Percentiles rank a stretch among this genome's conserved stretches.
These are phyloP conservation scores for Leptomonas pyrrhocoris DNA, from an alignment of 208 protist species.

Conservation along the genomic window DNA sequence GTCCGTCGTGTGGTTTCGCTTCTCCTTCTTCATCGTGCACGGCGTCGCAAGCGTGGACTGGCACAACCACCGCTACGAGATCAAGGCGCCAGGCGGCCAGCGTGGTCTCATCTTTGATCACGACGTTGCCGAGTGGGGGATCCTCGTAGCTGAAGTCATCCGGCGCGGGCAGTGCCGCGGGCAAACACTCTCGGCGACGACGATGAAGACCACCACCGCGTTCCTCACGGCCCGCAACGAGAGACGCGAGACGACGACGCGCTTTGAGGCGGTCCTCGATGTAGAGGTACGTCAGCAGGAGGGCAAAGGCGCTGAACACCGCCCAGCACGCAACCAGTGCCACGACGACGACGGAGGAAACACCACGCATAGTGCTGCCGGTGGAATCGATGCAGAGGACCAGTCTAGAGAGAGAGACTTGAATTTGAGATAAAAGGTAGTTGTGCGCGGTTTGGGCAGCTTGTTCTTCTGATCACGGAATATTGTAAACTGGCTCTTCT, in stretches of 20 bases:
- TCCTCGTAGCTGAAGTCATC: background rate
- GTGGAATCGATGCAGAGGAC: background rate
- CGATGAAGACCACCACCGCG: too few species aligned
- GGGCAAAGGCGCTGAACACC: background rate
- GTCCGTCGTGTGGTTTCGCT: background rate
- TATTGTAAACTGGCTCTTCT: too few species aligned
- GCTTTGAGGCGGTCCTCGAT: background rate
- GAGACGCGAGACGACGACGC: background rate
- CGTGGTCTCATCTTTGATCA: background rate
- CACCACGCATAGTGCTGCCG: too few species aligned
- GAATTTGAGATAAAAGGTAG: too few species aligned
- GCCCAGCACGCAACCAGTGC: background rate
- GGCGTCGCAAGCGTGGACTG: background rate
- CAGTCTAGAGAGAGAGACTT: background rate
- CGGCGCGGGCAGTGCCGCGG: background rate
- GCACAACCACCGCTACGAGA: background rate
- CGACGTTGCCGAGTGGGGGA: background rate
- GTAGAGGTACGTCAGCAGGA: background rate
- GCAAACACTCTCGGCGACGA: background rate
- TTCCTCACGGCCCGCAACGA: background rate
- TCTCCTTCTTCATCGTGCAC: background rate
- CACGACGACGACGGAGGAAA: too few species aligned
- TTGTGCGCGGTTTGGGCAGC: too few species aligned
- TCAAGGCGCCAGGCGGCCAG: background rate
- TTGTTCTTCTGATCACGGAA: too few species aligned